A percentile compares a stretch with the other conserved stretches of the same genome.
These are phyloP conservation scores for Allium cepa DNA, from an alignment of 106 monocot species.

Conservation along the genomic window DNA sequence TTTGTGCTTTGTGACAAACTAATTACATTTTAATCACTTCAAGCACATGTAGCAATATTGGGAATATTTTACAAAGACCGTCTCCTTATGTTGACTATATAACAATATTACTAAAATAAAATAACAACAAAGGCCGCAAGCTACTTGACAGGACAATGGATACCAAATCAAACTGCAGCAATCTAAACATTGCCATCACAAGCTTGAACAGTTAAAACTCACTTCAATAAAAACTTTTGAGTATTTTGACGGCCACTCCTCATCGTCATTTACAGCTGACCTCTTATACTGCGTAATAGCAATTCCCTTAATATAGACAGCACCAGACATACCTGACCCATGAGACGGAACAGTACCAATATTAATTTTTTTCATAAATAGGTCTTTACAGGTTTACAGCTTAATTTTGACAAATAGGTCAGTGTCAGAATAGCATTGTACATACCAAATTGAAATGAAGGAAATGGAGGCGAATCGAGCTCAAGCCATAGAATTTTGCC, in stretches of 20 bases:
- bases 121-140: too few species aligned
- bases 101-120: too few species aligned
- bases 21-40: too few species aligned
- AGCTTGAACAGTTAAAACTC: slow-evolving; percentile 4
- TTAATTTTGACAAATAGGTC: not conserved
- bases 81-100: too few species aligned
- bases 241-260: slow-evolving; percentile 98
- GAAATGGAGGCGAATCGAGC: slow-evolving; percentile 85
- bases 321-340: slow-evolving; percentile 72
- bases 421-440: not conserved
- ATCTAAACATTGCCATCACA: too few species aligned
- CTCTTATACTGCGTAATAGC: slow-evolving; percentile 81
- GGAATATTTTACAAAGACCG: too few species aligned
- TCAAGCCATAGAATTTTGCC: slow-evolving; percentile 94
- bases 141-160: too few species aligned
- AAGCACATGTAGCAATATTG: too few species aligned
- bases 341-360: not conserved
- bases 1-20: too few species aligned
- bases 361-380: not conserved
- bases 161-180: too few species aligned
- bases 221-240: slow-evolving; percentile 83
- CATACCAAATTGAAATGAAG: slow-evolving; percentile 90
- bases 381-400: not conserved
- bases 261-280: slow-evolving; percentile 46
- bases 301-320: slow-evolving; percentile 85